Conservation (phyloP, 164 flowering plant species). For the Buxus sempervirens region DNA sequence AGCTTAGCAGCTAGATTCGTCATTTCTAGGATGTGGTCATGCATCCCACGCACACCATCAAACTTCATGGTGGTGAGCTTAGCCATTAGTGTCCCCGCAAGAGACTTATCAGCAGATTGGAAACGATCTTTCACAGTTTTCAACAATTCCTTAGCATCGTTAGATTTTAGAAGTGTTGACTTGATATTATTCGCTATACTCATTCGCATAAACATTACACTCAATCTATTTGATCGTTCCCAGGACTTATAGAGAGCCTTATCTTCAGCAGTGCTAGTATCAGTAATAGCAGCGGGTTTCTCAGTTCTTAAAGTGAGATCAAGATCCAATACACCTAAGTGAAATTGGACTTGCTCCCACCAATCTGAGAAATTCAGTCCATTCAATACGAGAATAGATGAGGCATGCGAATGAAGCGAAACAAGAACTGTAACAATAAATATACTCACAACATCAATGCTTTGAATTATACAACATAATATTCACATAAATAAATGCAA, state of each 20-base stretch:
- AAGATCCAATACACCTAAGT: constrained; percentile 11
- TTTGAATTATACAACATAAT: constrained; percentile 9
- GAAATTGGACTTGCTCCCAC: constrained; percentile 12
- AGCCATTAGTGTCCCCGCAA: constrained; percentile 17
- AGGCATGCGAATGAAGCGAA: not conserved
- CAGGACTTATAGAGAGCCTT: constrained; percentile 9
- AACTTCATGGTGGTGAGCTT: constrained; percentile 16
- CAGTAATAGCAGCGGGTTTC: not conserved
- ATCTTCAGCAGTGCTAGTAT: not conserved
- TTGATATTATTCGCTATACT: constrained; percentile 19
- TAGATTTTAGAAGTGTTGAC: not conserved
- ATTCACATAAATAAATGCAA: no score
- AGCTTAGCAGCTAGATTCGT: constrained; percentile 3
- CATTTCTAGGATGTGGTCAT: constrained; percentile 16
- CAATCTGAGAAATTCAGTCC: constrained; percentile 11
- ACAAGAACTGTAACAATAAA: not conserved
- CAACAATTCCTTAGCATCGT: constrained; percentile 12
- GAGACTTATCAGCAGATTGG: constrained; percentile 13
- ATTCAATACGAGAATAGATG: not conserved
- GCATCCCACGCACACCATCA: constrained; percentile 1
- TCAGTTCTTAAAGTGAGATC: constrained; percentile 8
- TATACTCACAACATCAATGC: constrained; percentile 5
- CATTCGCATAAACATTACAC: constrained; percentile 23
- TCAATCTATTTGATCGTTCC: constrained; percentile 18
- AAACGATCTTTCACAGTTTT: constrained; percentile 7